phyloP scores from a whole-genome alignment of 108 stramenopile genomes.

The Aurantiochytrium sp. region DNA sequence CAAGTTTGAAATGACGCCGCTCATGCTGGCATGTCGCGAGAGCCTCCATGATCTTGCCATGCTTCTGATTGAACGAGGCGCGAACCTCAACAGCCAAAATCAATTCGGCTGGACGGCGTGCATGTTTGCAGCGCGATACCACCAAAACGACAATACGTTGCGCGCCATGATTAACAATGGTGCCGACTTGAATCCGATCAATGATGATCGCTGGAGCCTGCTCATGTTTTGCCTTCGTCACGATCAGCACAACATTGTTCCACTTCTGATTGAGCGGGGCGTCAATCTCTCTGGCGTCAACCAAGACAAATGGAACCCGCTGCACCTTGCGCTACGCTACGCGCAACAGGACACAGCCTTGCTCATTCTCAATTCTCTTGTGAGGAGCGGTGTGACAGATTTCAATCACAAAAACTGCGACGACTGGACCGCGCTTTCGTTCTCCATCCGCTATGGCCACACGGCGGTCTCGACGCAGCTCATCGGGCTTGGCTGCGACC shows the following conservation, averaged over 20 bases:
- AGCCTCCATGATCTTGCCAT: not conserved
- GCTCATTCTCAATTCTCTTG: not conserved
- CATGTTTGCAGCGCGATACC: not conserved
- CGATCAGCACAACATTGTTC: not conserved
- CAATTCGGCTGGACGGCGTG: not conserved
- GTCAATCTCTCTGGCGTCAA: not conserved
- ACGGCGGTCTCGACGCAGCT: not conserved
- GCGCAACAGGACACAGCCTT: not conserved
- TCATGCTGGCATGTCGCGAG: not conserved
- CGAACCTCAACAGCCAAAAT: not conserved
- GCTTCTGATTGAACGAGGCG: not conserved
- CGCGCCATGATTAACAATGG: not conserved
- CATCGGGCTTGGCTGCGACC: not conserved
- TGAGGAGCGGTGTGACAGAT: not conserved
- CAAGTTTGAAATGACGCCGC: not conserved
- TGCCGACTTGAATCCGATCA: not conserved
- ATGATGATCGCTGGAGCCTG: not conserved
- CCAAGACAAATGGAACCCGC: not conserved
- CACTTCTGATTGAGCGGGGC: not conserved
- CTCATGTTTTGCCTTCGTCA: not conserved
- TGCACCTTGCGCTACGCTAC: not conserved
- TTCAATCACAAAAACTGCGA: not conserved
- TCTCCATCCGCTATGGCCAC: not conserved
- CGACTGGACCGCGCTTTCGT: not conserved
- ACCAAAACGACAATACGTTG: not conserved